Base-by-base conservation (phyloP, 225 moss, liverwort and hornwort species). In the Lunularia cruciata region DNA sequence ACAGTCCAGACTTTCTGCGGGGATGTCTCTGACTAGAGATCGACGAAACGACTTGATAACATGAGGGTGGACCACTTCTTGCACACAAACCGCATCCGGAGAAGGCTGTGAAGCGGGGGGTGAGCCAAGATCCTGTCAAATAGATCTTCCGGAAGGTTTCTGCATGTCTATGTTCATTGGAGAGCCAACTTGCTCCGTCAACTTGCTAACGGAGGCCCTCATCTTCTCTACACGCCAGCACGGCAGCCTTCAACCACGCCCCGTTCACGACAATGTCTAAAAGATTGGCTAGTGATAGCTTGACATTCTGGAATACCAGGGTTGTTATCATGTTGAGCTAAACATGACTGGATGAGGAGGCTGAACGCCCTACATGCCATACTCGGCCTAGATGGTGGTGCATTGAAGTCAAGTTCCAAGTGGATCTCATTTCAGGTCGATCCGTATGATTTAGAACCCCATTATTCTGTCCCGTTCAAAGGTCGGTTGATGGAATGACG, bases 1-100 rank as follows among this genome's bases (percentile, higher is more conserved):
- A 90, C 75, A 25, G 88, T 88, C 90, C 90, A 90, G 14, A 88
- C 88, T 71, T 86, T 90, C 55, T 90, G 90, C 27, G 79, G 84
- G 26, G 84, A 86, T 4, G 73, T 66, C 40, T 79, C 47, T 39
- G 56, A 78, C 62, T 84, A 84, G 57, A 78, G 61, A 3, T 74
- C 18, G 16, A 81, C 84, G 25, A 90, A 90, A 31, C 83, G 75
- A 35, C 80, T 78, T 2, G 86, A 81, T 38, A 81, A 75, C 57
- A 86, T 68, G 47, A 86, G 68, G 6, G 69, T 32, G 47, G 67
- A 77, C 90, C 88, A 91, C 52, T 79, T 83, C 63, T 86, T 88
- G 83, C 88, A 91, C 13, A 91, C 83, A 30, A 75, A 80, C 52
- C 85, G 83, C 85, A 86, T 75, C 72, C 73, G 70, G 64, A 86